Evolutionary conservation across 1,284 basidiomycete genomes (phyloP), one percentile per base, ranked within the genome.

Genomic region (Puccinia triticina): DNA sequence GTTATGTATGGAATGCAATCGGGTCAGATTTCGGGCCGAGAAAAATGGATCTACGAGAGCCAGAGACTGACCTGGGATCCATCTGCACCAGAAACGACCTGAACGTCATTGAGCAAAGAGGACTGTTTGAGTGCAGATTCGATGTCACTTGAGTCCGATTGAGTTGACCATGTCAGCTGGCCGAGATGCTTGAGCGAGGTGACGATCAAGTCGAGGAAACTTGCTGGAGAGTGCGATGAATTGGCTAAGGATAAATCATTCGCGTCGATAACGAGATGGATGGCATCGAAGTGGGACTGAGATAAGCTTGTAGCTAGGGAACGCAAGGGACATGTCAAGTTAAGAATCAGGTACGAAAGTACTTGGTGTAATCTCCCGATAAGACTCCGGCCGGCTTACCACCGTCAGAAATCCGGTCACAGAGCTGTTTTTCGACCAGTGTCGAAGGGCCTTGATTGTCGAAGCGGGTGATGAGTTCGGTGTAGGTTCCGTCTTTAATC

Each of bases 401-500:
- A 57, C 79, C 79, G 59, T 81, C 79, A 57, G 71, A 59, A 26
- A 81, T 74, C 46, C 79, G 46, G 72, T 81, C 79, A 46, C 46
- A 32, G 23, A 81, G 67, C 34, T 81, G 79, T 55, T 66, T 73
- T 23, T 81, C 79, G 46, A 81, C 23, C 7, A 55, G 8, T 29
- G n/a, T 69, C 34, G 67, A 53, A 11, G 67, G 64, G 50, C 26
- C 50, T 61, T 81, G 40, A 55, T 40, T 66, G 37, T 91, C 90
- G 75, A 93, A 87, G 82, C 89, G 88, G 3, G 90, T 89, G 76
- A 93, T 89, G 82, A 92, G 87, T 7, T 89, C 87, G 85, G 93
- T 93, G 86, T 94, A 94, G 85, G 89, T 89, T 66, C 93, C 93
- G 86, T 93, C 90, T 85, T 91, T 89, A 3, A 92, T 92, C 3